Conservation (phyloP, 2,329 filamentous ascomycete species). For the Lecanicillium sp. region DNA sequence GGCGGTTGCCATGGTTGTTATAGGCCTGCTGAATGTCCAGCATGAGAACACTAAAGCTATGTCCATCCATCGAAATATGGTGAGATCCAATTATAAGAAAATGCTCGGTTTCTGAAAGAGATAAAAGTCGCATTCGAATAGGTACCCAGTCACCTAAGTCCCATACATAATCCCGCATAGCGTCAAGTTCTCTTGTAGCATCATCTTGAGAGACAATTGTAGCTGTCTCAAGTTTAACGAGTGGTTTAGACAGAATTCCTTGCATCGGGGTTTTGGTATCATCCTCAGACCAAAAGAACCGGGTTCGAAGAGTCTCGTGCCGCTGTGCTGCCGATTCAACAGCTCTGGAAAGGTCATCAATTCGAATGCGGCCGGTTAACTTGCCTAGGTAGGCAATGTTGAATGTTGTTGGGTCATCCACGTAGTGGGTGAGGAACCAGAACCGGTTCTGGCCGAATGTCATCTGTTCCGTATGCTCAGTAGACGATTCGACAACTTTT, state of each 20-base stretch:
- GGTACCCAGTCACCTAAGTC: neutral
- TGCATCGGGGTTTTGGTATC: constrained; percentile 9
- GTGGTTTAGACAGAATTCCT: constrained; percentile 6
- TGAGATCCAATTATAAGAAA: constrained; percentile 1
- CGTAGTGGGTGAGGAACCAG: neutral
- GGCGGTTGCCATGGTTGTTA: neutral
- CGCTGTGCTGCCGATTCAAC: constrained; percentile 18
- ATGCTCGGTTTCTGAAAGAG: neutral
- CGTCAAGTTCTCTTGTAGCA: neutral
- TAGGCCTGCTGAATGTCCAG: neutral
- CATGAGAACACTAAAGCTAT: constrained; percentile 1
- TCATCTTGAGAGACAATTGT: neutral
- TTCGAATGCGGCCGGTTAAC: constrained; percentile 22
- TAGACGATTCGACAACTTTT: neutral
- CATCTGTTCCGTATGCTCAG: constrained; percentile 17
- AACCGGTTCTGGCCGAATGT: constrained; percentile 29
- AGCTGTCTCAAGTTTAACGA: constrained; percentile 10
- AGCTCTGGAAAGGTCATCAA: constrained; percentile 22
- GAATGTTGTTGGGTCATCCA: neutral
- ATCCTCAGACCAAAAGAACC: constrained; percentile 17
- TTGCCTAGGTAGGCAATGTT: constrained; percentile 26
- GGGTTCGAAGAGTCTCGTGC: constrained; percentile 26
- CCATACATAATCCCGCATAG: neutral
- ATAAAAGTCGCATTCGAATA: neutral
- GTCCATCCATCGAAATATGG: constrained; percentile 4